phyloP scores from a whole-genome alignment of 1,284 basidiomycete genomes.

The Malassezia furfur region DNA sequence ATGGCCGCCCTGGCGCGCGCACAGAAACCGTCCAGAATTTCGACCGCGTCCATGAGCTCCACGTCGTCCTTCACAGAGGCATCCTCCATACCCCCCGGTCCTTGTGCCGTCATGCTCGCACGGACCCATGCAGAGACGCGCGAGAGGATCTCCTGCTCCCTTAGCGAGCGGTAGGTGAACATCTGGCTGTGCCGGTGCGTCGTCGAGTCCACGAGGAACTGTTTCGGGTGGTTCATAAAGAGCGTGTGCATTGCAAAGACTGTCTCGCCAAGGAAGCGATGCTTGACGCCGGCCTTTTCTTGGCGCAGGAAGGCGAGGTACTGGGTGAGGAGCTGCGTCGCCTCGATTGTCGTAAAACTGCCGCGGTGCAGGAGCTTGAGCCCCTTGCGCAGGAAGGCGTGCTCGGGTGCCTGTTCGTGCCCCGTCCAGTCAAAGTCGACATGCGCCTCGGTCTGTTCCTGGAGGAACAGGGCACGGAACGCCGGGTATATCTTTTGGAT shows the following conservation, averaged over 20 bases:
- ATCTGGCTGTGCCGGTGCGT: conserved; percentile 56
- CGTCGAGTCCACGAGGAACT: conserved; percentile 59
- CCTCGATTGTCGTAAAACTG: conserved; percentile 1
- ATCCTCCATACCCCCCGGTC: background rate
- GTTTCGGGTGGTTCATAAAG: conserved; percentile 59
- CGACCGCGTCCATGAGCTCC: background rate
- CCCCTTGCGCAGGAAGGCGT: background rate
- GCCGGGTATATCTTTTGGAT: conserved; percentile 11
- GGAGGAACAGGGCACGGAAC: conserved; percentile 15
- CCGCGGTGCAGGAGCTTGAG: conserved; percentile 9
- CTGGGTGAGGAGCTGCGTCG: background rate
- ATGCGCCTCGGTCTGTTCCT: background rate
- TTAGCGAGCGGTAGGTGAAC: conserved; percentile 63
- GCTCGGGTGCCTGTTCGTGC: background rate
- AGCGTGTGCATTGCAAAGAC: conserved; percentile 65
- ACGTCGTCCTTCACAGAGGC: background rate
- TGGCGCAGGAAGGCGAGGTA: background rate
- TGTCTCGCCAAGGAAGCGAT: conserved; percentile 17
- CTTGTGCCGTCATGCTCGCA: background rate
- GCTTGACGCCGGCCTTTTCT: background rate
- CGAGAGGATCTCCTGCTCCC: conserved; percentile 57
- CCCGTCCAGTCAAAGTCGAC: background rate
- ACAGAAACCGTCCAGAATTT: conserved; percentile 37
- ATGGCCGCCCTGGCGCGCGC: conserved; percentile 35
- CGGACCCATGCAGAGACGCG: conserved; percentile 56